A percentile compares a stretch with the other conserved stretches of the same genome.
Evolutionary conservation across 1,284 basidiomycete genomes (phyloP).

Genomic region (Malassezia japonica): DNA sequence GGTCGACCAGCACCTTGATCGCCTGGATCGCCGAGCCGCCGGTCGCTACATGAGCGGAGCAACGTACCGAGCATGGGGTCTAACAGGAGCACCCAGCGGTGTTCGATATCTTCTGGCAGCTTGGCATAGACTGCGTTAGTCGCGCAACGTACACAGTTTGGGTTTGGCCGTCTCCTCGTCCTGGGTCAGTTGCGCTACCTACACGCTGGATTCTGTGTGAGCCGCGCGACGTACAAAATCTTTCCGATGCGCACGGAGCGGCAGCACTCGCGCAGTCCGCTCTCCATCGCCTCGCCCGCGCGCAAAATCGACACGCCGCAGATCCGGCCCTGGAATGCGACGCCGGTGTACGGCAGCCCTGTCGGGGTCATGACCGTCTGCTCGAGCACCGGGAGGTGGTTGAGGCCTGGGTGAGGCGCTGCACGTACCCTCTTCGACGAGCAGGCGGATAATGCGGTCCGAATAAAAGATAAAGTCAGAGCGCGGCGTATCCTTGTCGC

Average conservation of each 20-base stretch:
- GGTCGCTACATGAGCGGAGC: slow-evolving; percentile 54
- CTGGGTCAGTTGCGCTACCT: background rate
- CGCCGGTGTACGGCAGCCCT: slow-evolving; percentile 60
- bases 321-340: slow-evolving; percentile 40
- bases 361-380: slow-evolving; percentile 40
- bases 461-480: slow-evolving; percentile 97
- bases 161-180: slow-evolving; percentile 45
- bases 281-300: slow-evolving; percentile 52
- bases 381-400: slow-evolving; percentile 64
- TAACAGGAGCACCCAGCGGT: slow-evolving; percentile 81
- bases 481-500: slow-evolving; percentile 53
- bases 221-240: slow-evolving; percentile 49
- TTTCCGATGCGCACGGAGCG: slow-evolving; percentile 46
- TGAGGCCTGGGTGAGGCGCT: slow-evolving; percentile 60
- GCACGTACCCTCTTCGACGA: slow-evolving; percentile 56
- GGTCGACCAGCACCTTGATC: slow-evolving; percentile 80
- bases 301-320: slow-evolving; percentile 47
- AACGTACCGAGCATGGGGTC: slow-evolving; percentile 78
- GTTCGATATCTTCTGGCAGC: slow-evolving; percentile 84
- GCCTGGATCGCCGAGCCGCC: slow-evolving; percentile 97
- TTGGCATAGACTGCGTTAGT: slow-evolving; percentile 54
- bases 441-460: slow-evolving; percentile 56
- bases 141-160: slow-evolving; percentile 29
- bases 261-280: slow-evolving; percentile 81
- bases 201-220: slow-evolving; percentile 22